These are phyloP conservation scores for Fomitopsis serialis DNA, from an alignment of 768 basidiomycete genomes.

Conservation along the genomic window DNA sequence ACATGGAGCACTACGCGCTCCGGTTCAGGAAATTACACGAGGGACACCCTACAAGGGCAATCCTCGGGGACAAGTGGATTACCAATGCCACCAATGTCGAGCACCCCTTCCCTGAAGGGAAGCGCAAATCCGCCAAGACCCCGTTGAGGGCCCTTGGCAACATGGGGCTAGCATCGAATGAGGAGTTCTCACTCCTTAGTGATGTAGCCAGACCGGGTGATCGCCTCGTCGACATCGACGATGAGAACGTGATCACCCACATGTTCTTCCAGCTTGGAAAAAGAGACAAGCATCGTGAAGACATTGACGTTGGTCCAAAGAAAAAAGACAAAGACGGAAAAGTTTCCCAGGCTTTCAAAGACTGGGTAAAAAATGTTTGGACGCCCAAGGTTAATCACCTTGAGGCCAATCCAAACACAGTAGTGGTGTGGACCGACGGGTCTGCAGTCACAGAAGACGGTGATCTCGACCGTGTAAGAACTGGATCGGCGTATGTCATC, in stretches of 20 bases:
- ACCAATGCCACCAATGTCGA: not conserved
- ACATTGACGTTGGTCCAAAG: not conserved
- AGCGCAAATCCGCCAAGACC: not conserved
- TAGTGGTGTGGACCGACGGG: not conserved
- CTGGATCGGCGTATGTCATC: not conserved
- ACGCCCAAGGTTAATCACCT: not conserved
- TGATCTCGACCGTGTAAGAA: not conserved
- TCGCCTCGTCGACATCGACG: not conserved
- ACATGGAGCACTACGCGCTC: not conserved
- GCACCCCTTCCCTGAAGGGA: not conserved
- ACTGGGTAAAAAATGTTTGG: not conserved
- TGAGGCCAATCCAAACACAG: not conserved
- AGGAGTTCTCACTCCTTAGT: not conserved
- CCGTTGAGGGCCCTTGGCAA: not conserved
- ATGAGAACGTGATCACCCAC: not conserved
- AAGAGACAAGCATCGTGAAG: not conserved
- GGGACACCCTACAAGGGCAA: not conserved
- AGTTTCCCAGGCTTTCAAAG: not conserved
- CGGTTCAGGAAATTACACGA: not conserved
- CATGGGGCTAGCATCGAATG: not conserved
- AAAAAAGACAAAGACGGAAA: not conserved
- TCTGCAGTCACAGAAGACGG: not conserved
- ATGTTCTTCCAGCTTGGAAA: not conserved
- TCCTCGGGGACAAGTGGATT: not conserved
- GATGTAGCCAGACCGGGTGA: too few species aligned